Base-by-base conservation (phyloP, 2,329 filamentous ascomycete species). In the Penicillium digitatum region DNA sequence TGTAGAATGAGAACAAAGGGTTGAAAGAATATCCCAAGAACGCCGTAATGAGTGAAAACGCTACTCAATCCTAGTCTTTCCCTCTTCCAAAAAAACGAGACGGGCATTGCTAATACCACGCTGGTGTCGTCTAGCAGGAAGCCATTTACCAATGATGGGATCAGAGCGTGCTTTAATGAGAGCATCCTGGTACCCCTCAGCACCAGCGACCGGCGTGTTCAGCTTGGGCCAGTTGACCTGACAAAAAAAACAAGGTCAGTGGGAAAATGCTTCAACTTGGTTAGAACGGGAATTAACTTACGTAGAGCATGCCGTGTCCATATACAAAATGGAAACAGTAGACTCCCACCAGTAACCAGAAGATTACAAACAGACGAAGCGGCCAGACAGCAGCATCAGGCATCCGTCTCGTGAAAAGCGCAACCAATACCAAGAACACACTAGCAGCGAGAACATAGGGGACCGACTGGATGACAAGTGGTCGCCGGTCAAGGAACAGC, bases 171-270 rank as follows among this genome's bases (percentile, higher is more conserved):
- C 91, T 69, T 90, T 89, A 63, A 82, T 81, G 62, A 96, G 84
- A 49, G 93, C 89, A 65, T 96, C 91, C 66, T 90, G 86, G 73
- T 92, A 95, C 37, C 90, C 90, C 67, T 99, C 94, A 7, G 85
- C 82, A 3, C 90, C 92, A 75, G 88, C 95, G 2, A 89, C 85
- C 16, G 90, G 87, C 11, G 91, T 92, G 72, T 95, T 95, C 45
- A 99, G 83, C 71, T 95, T 96, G 10, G 94, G 94, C 94, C 95
- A 99, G 76, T 96, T 97, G 63, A 96, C 92, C 91, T 96, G 58
- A 48, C 43, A 47, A 20, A 3, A 14, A 20, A 32, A 42, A 24
- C 8, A 18, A 50, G 1, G 42, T 29, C 10, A 47, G 39, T 47
- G 60, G 48, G 59, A 58, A 34, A 50, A 42, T 20, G 43, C 38